These are phyloP conservation scores for Aspergillus thermomutatus DNA, from an alignment of 2,329 filamentous ascomycete species.

Conservation along the genomic window DNA sequence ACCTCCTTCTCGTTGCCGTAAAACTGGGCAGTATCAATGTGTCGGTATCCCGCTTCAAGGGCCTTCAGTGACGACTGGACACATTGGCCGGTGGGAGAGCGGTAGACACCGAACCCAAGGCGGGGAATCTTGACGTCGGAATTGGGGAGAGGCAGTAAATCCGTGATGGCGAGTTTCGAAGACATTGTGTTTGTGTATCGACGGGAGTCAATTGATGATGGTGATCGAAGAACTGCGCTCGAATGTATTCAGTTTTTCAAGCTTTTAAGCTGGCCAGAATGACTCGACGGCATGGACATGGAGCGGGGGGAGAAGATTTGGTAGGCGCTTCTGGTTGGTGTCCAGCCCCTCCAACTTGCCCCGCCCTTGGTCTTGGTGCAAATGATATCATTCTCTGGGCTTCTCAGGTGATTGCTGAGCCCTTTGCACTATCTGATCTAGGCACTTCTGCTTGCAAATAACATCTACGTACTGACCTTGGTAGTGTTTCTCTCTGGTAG, in stretches of 20 bases:
- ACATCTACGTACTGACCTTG: not conserved
- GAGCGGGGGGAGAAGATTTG: constrained; percentile 12
- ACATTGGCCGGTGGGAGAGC: constrained; percentile 54
- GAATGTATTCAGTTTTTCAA: not conserved
- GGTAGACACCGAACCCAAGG: constrained; percentile 71
- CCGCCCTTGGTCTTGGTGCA: constrained; percentile 7
- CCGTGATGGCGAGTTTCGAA: constrained; percentile 43
- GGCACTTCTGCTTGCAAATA: not conserved
- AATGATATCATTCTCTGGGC: constrained; percentile 18
- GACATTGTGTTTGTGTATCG: constrained; percentile 23
- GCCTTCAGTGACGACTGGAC: constrained; percentile 58
- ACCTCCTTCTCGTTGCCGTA: constrained; percentile 69
- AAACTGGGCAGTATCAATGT: constrained; percentile 61
- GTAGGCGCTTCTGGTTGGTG: constrained; percentile 1
- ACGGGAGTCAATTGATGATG: not conserved
- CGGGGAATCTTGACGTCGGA: constrained; percentile 56
- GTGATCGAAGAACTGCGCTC: not conserved
- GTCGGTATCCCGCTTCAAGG: constrained; percentile 49
- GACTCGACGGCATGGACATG: constrained; percentile 2
- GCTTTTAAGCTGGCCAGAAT: not conserved
- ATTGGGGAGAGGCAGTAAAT: constrained; percentile 50
- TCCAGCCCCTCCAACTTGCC: constrained; percentile 4
- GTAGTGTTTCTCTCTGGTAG: not conserved
- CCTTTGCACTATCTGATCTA: not conserved
- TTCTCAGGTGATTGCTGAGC: not conserved